These are phyloP conservation scores for Trichosporon sp. DNA, from an alignment of 1,284 basidiomycete genomes.

Conservation along the genomic window DNA sequence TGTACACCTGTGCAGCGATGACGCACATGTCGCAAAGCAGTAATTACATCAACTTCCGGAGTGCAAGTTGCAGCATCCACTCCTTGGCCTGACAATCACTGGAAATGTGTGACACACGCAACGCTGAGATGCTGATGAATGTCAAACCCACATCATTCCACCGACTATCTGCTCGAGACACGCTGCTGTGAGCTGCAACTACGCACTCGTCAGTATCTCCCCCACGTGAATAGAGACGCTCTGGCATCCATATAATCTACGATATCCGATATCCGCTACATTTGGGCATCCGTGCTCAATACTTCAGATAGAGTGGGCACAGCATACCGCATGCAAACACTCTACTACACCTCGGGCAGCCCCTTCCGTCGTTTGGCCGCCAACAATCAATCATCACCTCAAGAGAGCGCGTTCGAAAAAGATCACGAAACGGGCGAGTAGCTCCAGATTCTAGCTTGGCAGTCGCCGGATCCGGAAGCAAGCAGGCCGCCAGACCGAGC, in stretches of 20 bases:
- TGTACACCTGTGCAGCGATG: too few relatives aligned
- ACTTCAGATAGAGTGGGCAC: not conserved
- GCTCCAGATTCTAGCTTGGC: conserved; percentile 70
- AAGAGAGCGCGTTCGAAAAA: not conserved
- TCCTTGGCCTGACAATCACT: too few relatives aligned
- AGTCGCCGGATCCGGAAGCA: conserved; percentile 83
- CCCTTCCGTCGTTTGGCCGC: not conserved
- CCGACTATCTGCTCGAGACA: too few relatives aligned
- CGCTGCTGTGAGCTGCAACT: not conserved
- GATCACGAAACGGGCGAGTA: conserved; percentile 19
- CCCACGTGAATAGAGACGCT: not conserved
- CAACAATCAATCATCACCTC: not conserved
- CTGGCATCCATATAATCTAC: conserved; percentile 1
- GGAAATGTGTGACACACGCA: too few relatives aligned
- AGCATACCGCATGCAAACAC: not conserved
- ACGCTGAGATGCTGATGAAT: too few relatives aligned
- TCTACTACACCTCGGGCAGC: not conserved
- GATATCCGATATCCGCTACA: not conserved
- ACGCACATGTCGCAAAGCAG: too few relatives aligned
- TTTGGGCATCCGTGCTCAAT: not conserved
- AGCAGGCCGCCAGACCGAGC: conserved; percentile 67
- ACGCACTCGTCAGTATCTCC: not conserved
- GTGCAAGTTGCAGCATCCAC: too few relatives aligned
- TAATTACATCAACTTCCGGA: too few relatives aligned
- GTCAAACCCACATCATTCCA: too few relatives aligned